Conservation (phyloP, 768 basidiomycete genomes). For the Lentinus brumalis region DNA sequence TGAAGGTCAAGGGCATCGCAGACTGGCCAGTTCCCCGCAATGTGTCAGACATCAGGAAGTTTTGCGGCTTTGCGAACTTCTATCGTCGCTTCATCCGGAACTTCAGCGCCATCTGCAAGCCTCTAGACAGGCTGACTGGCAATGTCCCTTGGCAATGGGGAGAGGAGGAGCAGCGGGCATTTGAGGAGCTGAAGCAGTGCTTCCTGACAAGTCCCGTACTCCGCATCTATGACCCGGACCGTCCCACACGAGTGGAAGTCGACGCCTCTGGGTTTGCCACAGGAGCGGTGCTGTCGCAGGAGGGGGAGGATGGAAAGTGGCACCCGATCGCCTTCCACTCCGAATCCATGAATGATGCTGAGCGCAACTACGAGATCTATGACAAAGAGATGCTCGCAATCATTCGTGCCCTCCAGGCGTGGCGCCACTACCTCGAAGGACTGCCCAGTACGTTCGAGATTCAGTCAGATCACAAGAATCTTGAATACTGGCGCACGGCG, state of each 20-base stretch:
- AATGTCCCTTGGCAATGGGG: neutral
- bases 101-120: conserved; percentile 29
- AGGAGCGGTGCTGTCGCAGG: conserved; percentile 33
- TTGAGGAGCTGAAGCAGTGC: neutral
- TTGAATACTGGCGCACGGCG: conserved; percentile 28
- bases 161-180: neutral
- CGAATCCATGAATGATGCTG: conserved; percentile 8
- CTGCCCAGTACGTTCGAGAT: conserved; percentile 19
- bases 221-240: conserved; percentile 5
- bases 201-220: conserved; percentile 12
- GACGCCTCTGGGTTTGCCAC: conserved; percentile 30
- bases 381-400: conserved; percentile 42
- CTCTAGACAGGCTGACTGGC: conserved; percentile 1
- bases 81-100: conserved; percentile 33
- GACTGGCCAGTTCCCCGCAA: conserved; percentile 31
- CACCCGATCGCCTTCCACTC: no score
- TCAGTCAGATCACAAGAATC: conserved; percentile 34
- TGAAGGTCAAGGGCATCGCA: conserved; percentile 33
- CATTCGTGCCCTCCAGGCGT: conserved; percentile 28
- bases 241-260: conserved; percentile 19
- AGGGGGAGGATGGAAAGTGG: neutral
- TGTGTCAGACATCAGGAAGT: conserved; percentile 25
- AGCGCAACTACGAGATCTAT: conserved; percentile 35
- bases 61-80: conserved; percentile 35
- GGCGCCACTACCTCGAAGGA: conserved; percentile 30